Evolutionary conservation across 108 stramenopile species (phyloP).

Genomic region (Nitzschia inconspicua): DNA sequence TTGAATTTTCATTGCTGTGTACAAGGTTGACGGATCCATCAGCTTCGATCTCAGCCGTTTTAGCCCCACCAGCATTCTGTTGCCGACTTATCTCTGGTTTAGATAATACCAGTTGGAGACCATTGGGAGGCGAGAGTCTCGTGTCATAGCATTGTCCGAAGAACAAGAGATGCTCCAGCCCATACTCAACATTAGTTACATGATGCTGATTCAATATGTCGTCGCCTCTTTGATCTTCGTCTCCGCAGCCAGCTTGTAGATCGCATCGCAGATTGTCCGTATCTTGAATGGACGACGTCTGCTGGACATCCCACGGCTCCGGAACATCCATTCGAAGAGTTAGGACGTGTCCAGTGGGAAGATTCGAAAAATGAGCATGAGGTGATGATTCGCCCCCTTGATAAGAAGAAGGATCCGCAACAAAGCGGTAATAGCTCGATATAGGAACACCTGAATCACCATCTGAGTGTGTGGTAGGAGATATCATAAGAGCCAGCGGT

Average conservation of each 20-base stretch:
- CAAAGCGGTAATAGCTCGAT: conserved; percentile 93
- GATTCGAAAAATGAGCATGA: conserved; percentile 69
- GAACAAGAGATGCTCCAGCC: conserved; percentile 80
- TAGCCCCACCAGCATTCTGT: not conserved
- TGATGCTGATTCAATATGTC: conserved; percentile 19
- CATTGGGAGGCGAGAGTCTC: conserved; percentile 78
- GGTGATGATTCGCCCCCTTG: conserved; percentile 36
- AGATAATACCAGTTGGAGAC: conserved; percentile 89
- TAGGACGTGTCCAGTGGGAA: conserved; percentile 86
- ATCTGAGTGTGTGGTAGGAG: conserved; percentile 55
- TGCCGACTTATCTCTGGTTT: too few relatives aligned
- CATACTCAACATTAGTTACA: conserved; percentile 78
- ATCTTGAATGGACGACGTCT: conserved; percentile 82
- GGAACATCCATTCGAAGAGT: conserved; percentile 96
- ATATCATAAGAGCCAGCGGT: conserved; percentile 59
- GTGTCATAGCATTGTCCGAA: conserved; percentile 93
- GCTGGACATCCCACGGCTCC: conserved; percentile 95
- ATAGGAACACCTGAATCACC: conserved; percentile 77
- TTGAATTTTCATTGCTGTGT: not conserved
- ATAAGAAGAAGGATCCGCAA: conserved; percentile 58
- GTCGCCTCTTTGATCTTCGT: conserved; percentile 31
- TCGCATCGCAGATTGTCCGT: conserved; percentile 94
- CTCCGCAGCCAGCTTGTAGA: conserved; percentile 59
- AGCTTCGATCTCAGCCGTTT: conserved; percentile 3
- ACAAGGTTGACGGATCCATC: not conserved